These are phyloP conservation scores for Nothophoma quercina DNA, from an alignment of 2,329 filamentous ascomycete species.

Conservation along the genomic window DNA sequence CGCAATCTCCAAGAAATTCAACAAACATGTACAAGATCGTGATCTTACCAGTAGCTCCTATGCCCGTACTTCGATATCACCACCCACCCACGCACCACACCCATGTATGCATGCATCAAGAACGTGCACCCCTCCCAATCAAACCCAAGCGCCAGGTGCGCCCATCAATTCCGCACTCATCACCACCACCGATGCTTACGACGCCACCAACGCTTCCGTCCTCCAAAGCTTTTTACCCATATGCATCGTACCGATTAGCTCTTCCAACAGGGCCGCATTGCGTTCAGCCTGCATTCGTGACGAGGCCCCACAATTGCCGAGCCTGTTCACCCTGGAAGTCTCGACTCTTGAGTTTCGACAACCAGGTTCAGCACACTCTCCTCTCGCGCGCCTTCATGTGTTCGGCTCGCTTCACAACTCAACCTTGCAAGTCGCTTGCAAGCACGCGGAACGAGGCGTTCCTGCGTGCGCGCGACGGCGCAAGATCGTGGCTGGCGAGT, in stretches of 20 bases:
- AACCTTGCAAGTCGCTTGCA: too few relatives aligned
- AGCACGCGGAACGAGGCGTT: too few relatives aligned
- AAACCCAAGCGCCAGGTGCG: slow-evolving; percentile 4
- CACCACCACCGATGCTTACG: too few relatives aligned
- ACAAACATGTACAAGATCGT: neutral
- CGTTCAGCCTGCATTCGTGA: neutral
- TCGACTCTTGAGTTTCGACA: too few relatives aligned
- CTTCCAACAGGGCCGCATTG: neutral
- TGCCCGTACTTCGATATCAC: neutral
- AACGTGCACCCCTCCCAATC: neutral
- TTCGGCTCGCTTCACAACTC: neutral
- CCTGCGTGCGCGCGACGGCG: slow-evolving; percentile 18
- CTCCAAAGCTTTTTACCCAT: neutral
- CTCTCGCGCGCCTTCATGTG: neutral
- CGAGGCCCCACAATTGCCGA: neutral
- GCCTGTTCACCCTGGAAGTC: too few relatives aligned
- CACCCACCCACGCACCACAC: neutral
- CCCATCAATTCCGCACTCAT: neutral
- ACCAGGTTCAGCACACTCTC: slow-evolving; percentile 13
- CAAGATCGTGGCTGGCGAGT: slow-evolving; percentile 4
- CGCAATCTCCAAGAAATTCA: neutral
- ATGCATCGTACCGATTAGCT: neutral
- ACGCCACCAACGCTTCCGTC: slow-evolving; percentile 8
- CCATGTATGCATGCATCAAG: neutral
- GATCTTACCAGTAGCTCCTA: neutral